Percentiles rank a stretch among this genome's conserved stretches.
phyloP scores from a whole-genome alignment of 495 filamentous ascomycete species.

The Bacidia gigantensis region DNA sequence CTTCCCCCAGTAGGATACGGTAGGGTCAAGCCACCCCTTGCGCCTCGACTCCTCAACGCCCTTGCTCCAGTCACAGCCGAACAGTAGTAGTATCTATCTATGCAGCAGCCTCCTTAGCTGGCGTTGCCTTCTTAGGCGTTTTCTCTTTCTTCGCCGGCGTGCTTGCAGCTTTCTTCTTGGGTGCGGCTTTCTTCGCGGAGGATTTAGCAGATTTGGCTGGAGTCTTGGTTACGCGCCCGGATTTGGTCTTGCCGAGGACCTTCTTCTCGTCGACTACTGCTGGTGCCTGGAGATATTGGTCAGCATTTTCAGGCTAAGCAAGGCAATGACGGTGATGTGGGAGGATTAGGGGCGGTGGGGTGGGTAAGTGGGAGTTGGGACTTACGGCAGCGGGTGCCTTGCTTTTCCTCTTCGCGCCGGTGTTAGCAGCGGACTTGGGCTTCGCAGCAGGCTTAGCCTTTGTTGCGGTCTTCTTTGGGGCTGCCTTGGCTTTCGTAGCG shows the following conservation, averaged over 20 bases:
- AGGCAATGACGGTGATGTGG: not conserved
- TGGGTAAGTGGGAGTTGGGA: too few species aligned
- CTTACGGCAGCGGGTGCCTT: conserved; percentile 33
- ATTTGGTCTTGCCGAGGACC: conserved; percentile 75
- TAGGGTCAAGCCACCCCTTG: too few species aligned
- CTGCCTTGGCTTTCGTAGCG: conserved; percentile 32
- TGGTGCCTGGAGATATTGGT: conserved; percentile 32
- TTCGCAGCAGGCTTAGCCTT: conserved; percentile 14
- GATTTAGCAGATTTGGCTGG: conserved; percentile 45
- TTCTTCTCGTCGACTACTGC: conserved; percentile 64
- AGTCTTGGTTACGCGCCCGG: conserved; percentile 76
- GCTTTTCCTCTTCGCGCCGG: conserved; percentile 11
- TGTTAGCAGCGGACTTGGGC: conserved; percentile 37
- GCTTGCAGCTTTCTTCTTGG: conserved; percentile 53
- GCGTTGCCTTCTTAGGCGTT: conserved; percentile 13
- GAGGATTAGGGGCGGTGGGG: conserved; percentile 1
- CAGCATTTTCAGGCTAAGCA: not conserved
- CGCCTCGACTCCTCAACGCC: not conserved
- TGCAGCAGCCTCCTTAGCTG: conserved; percentile 2
- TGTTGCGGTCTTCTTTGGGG: conserved; percentile 16
- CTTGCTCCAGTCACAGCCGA: not conserved
- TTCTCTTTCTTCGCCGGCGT: conserved; percentile 32
- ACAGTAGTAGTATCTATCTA: not conserved
- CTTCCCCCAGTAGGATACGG: too few species aligned
- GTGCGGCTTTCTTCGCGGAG: conserved; percentile 40